Conservation (phyloP, 129 eudicot species). For the Logfia minima region DNA sequence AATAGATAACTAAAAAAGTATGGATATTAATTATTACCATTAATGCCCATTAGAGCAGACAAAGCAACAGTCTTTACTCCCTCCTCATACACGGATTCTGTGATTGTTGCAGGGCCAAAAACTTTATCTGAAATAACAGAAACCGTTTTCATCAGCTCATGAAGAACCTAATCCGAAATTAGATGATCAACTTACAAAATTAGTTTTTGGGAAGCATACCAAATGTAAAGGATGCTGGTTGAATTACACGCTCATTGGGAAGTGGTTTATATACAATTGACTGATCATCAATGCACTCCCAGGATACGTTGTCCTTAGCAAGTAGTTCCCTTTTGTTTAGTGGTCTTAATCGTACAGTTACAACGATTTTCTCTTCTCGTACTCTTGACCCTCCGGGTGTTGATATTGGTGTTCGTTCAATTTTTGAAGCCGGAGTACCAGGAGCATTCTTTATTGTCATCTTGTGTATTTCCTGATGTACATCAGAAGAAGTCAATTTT, state of each 20-base stretch:
- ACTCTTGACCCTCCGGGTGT: constrained; percentile 80
- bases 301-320: constrained; percentile 70
- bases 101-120: constrained; percentile 69
- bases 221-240: constrained; percentile 68
- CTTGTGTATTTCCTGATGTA: constrained; percentile 16
- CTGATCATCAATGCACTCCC: constrained; percentile 89
- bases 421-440: constrained; percentile 71
- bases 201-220: constrained; percentile 43
- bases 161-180: neutral
- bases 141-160: constrained; percentile 1
- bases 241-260: constrained; percentile 59
- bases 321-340: constrained; percentile 73
- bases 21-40: constrained; percentile 63
- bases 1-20: neutral
- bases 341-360: constrained; percentile 86
- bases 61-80: constrained; percentile 93
- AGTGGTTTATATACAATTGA: constrained; percentile 67
- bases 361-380: constrained; percentile 91
- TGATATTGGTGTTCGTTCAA: constrained; percentile 68
- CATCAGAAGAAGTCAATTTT: neutral
- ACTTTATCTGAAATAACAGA: constrained; percentile 66
- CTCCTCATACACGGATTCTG: constrained; percentile 80
- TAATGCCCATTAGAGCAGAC: constrained; percentile 92
- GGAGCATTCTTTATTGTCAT: constrained; percentile 62
- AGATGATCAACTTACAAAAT: neutral